Conservation (phyloP, 139 green algal species). For the Coccomyxa sp. region DNA sequence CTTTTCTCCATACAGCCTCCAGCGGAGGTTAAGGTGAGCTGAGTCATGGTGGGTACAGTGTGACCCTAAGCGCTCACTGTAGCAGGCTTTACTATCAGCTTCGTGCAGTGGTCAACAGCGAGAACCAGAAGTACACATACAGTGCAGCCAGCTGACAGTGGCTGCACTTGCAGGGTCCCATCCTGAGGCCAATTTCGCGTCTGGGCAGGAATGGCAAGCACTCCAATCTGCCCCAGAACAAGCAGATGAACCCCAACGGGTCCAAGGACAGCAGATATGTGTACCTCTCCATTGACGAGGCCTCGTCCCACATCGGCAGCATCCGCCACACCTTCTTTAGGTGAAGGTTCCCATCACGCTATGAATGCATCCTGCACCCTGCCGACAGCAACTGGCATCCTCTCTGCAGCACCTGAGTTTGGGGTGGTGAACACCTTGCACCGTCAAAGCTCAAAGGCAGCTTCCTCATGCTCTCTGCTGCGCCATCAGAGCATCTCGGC, state of each 20-base stretch:
- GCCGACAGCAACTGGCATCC: not conserved
- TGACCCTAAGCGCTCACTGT: too few relatives aligned
- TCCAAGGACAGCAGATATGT: conserved; percentile 53
- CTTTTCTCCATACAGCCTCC: too few relatives aligned
- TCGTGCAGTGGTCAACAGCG: too few relatives aligned
- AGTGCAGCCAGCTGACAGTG: too few relatives aligned
- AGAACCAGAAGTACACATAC: too few relatives aligned
- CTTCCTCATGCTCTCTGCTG: not conserved
- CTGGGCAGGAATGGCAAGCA: conserved; percentile 37
- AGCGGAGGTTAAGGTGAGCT: too few relatives aligned
- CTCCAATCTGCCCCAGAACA: not conserved
- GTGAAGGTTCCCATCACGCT: not conserved
- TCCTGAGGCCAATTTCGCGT: conserved; percentile 60
- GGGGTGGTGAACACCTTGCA: too few relatives aligned
- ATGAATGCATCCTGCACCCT: not conserved
- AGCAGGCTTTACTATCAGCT: too few relatives aligned
- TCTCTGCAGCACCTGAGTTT: too few relatives aligned
- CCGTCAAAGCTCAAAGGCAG: not conserved
- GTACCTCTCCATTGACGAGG: conserved; percentile 66
- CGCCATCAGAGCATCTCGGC: not conserved
- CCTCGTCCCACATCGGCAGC: conserved; percentile 52
- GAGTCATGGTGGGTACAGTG: too few relatives aligned
- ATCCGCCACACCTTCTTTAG: conserved; percentile 35
- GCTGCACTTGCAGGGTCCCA: conserved; percentile 40
- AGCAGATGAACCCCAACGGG: not conserved